phyloP scores from a whole-genome alignment of 257 asterid species.

The Rubia yunnanensis region DNA sequence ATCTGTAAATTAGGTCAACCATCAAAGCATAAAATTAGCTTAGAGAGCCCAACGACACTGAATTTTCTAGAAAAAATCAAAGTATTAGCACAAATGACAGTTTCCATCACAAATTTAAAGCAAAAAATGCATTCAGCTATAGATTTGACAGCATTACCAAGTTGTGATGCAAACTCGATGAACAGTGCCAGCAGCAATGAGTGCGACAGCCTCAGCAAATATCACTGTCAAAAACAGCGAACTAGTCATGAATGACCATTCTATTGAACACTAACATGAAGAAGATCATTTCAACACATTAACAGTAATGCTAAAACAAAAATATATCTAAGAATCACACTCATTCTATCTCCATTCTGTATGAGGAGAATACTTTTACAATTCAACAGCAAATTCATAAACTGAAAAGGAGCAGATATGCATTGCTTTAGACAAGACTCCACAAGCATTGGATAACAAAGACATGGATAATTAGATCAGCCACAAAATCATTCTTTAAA shows the following conservation, averaged over 20 bases:
- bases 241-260: slow-evolving; percentile 3
- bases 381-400: background rate
- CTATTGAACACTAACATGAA: too few relatives aligned
- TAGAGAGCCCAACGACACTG: background rate
- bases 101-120: background rate
- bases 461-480: background rate
- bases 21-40: background rate
- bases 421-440: background rate
- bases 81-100: background rate
- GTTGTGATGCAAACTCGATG: slow-evolving; percentile 98
- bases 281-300: too few relatives aligned
- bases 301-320: background rate
- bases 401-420: background rate
- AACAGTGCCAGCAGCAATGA: slow-evolving; percentile 83
- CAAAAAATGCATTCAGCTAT: background rate
- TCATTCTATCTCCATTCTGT: background rate
- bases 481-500: too few relatives aligned
- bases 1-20: background rate
- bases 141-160: slow-evolving; percentile 41
- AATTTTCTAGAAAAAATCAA: background rate
- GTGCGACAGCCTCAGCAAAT: slow-evolving; percentile 71
- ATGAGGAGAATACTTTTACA: background rate
- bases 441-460: background rate
- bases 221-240: slow-evolving; percentile 48
- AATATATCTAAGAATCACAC: background rate